Percentiles rank a stretch among this genome's conserved stretches.
These are phyloP conservation scores for Cyclanthera cordifolia DNA, from an alignment of 306 rosid species.

Conservation along the genomic window DNA sequence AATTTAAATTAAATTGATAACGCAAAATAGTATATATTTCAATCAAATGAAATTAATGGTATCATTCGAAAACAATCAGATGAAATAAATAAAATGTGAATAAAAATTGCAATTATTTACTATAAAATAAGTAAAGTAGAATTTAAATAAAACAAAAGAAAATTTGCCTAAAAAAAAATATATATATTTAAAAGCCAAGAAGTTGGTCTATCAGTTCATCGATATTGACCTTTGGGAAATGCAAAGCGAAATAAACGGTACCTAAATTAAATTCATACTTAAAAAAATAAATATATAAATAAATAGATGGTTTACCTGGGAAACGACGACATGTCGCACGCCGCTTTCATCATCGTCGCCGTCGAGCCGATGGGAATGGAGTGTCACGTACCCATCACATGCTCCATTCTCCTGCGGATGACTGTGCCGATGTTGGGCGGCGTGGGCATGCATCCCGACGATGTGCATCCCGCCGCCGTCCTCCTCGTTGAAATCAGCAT, in stretches of 20 bases:
- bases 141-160: neutral
- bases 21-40: no score
- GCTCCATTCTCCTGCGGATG: slow-evolving; percentile 57
- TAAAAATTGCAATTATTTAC: no score
- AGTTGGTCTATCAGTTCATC: neutral
- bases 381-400: slow-evolving; percentile 37
- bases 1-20: no score
- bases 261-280: neutral
- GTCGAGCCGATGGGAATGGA: slow-evolving; percentile 16
- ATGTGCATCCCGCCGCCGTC: slow-evolving; percentile 97
- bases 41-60: no score
- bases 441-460: slow-evolving; percentile 93
- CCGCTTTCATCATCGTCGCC: slow-evolving; percentile 34
- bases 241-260: neutral
- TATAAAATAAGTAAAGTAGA: no score
- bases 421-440: slow-evolving; percentile 69
- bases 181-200: no score
- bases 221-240: neutral
- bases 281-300: neutral
- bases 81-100: no score
- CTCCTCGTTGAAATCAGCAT: slow-evolving; percentile 24
- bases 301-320: slow-evolving; percentile 44
- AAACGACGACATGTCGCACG: slow-evolving; percentile 73
- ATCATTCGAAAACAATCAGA: no score
- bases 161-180: no score